Base-by-base conservation (phyloP, 208 protist species). In the Acanthamoeba sp. region DNA sequence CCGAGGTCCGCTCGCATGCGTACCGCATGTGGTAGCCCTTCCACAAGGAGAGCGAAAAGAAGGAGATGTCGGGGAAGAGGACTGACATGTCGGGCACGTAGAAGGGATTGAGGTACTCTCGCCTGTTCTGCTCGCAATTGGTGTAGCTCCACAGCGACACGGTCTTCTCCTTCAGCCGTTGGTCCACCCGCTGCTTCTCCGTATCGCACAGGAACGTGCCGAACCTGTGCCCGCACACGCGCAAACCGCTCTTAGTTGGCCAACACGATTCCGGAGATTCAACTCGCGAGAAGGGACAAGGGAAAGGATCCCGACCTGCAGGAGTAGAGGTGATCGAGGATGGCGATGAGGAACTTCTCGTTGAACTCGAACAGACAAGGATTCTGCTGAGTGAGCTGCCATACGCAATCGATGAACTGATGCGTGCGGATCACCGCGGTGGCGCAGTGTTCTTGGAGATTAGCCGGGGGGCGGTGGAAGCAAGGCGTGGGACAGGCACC, bases 351-450 rank as follows among this genome's bases (percentile, higher is more conserved):
- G 24, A 99, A 96, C 27, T 76, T 62, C 24, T 97, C 91, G 38
- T 98, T 99, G 92, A 99, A 99, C 96, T 99, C 98, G 95, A 99
- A 99, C 34, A 95, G 80, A 29, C 93, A 93, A 18, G 99, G 98
- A 89, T 98, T 99, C 96, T 99, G 99, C 14, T 95, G 96, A 14
- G 97, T 78, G 18, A 99, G 55, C 91, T 99, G 99, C 93, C 97
- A 99, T 36, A 99, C 98, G 76, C 97, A 98, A 91, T 99, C 98
- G 52, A 99, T 95, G 92, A 98, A 94, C 71, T 93, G 18, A 14
- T 78, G 64, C 29, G 64, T 2, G 12, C 32, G 12, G 6, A 36
- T 73, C n/a, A n/a, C n/a, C n/a, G n/a, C n/a, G n/a, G n/a, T n/a
- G n/a, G n/a, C n/a, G n/a, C n/a, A n/a, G n/a, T n/a, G n/a, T n/a